Base-by-base conservation (phyloP, 1,139 yeast species). In the Zhuliangozyma blackwelliae region DNA sequence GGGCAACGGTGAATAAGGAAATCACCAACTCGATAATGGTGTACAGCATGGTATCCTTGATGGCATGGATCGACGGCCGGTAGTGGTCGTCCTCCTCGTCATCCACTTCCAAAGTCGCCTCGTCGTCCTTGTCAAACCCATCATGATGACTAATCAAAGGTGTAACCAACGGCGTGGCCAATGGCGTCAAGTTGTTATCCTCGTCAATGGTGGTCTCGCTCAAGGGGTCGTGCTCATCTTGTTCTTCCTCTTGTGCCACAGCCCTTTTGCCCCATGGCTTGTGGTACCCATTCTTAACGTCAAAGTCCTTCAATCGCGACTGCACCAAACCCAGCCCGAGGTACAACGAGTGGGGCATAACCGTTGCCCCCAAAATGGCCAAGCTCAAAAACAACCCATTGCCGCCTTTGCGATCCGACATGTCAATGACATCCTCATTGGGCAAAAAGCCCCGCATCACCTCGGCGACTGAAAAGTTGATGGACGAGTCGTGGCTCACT, bases 281-380 rank as follows among this genome's bases (percentile, higher is more conserved):
- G 50, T 65, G 74, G 53, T 65, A 64, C 13, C 89, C 90, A 47
- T 78, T 68, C 50, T 78, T 75, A 11, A 76, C 59, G 57, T 92
- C 98, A 52, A 72, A 90, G 32, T 89, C 96, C 46, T 79, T 73
- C 43, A 92, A 68, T 43, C 98, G 75, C 2, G 97, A 84, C 57
- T 90, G 96, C 8, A 92, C 97, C 40, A 92, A 72, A 1, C 97
- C 96, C 0, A 95, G 85, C 1, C 98, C 98, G 39, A 92, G 67
- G 55, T 86, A 92, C 32, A 92, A 67, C 1, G 95, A 84, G 58
- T 92, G 98, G 3, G 98, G 98, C 98, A 92, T 92, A 25, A 92
- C 95, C 1, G 97, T 94, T 23, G 97, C 97, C 16, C 98, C 98
- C 38, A 92, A 68, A 38, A 92, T 85, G 19, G 97, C 97, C 48